Conservation (phyloP, 352 stramenopile genomes). For the Plasmopara viticola region DNA sequence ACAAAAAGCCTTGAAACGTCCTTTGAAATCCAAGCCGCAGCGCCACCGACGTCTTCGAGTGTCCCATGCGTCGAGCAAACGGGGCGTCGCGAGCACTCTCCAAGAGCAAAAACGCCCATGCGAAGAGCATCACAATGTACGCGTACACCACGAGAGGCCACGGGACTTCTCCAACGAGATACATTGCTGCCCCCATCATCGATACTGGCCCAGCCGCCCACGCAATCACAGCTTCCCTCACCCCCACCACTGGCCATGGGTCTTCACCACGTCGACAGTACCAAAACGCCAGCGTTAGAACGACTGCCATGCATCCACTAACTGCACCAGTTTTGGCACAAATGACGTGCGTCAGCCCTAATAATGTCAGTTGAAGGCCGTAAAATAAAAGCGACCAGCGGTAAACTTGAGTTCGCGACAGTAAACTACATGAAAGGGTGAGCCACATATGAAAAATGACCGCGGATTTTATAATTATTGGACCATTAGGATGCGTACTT, state of each 20-base stretch:
- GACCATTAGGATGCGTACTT: constrained; percentile 31
- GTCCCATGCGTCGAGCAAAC: constrained; percentile 53
- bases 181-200: constrained; percentile 48
- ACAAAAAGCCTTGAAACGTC: constrained; percentile 57
- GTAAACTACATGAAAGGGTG: constrained; percentile 29
- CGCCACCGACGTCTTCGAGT: constrained; percentile 41
- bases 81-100: constrained; percentile 70
- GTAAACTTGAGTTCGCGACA: constrained; percentile 66
- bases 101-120: constrained; percentile 49
- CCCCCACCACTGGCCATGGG: constrained; percentile 32
- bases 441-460: neutral
- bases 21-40: constrained; percentile 49
- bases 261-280: constrained; percentile 43
- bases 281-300: constrained; percentile 41
- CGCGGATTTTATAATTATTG: too few species aligned
- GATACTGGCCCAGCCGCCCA: constrained; percentile 42
- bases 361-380: constrained; percentile 31
- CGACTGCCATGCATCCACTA: constrained; percentile 20
- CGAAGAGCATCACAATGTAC: constrained; percentile 53
- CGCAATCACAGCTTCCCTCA: constrained; percentile 48
- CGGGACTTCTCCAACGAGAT: constrained; percentile 38
- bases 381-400: constrained; percentile 64
- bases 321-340: constrained; percentile 31
- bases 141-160: constrained; percentile 48
- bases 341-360: constrained; percentile 34